Evolutionary conservation across 176 grass and related monocot species (phyloP).

Genomic region (sorghum (Sorghum bicolor)): Sorghum_bicolor_NCBIv3 NC_012873.2:57811001-57811500

Average conservation of each 20-base stretch:
- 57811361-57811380: not conserved
- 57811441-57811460: conserved; percentile 54
- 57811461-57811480: conserved; percentile 26
- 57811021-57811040: not conserved
- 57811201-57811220: conserved; percentile 3
- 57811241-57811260: not conserved
- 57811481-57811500: conserved; percentile 1
- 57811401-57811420: conserved; percentile 1
- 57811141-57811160: conserved; percentile 3
- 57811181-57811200: not conserved
- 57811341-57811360: conserved; percentile 15
- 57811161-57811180: not conserved
- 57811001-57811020: not conserved
- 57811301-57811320: not conserved
- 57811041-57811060: not conserved
- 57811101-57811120: not conserved
- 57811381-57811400: not conserved
- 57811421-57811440: conserved; percentile 24
- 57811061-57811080: not conserved
- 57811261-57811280: not conserved
- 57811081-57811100: not conserved
- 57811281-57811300: conserved; percentile 15
- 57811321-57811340: not conserved
- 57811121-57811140: not conserved
- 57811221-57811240: not conserved